Percentiles rank a stretch among this genome's conserved stretches.
phyloP scores from a whole-genome alignment of 2,329 filamentous ascomycete species.

The Exserohilum rostratum region DNA sequence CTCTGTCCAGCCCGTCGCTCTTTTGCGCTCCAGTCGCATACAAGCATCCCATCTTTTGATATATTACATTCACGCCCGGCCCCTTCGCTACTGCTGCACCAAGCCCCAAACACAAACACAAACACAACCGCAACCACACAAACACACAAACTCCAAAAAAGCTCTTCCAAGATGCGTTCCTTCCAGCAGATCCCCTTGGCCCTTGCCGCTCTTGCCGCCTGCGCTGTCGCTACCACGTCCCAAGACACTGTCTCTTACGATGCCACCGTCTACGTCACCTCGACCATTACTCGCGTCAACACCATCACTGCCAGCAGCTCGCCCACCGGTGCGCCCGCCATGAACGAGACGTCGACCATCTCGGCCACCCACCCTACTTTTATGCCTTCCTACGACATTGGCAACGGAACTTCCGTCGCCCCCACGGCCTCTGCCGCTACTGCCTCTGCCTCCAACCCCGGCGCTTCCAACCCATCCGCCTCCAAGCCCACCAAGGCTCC shows the following conservation, averaged over 20 bases:
- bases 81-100: constrained; percentile 3
- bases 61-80: constrained; percentile 10
- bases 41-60: neutral
- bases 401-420: constrained; percentile 29
- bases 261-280: constrained; percentile 46
- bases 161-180: constrained; percentile 41
- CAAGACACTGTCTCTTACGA: constrained; percentile 28
- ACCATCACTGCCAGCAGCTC: constrained; percentile 45
- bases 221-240: constrained; percentile 32
- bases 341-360: constrained; percentile 45
- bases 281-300: constrained; percentile 48
- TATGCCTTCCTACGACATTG: constrained; percentile 22
- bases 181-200: constrained; percentile 43
- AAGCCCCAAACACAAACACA: too few relatives aligned
- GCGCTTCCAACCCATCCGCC: constrained; percentile 15
- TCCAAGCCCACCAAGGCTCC: constrained; percentile 24
- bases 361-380: constrained; percentile 23
- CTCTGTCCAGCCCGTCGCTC: constrained; percentile 18
- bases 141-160: constrained; percentile 14
- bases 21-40: constrained; percentile 20
- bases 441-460: constrained; percentile 19
- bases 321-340: constrained; percentile 26
- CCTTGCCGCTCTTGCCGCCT: constrained; percentile 43
- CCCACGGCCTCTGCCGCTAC: constrained; percentile 16
- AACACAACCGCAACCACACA: too few relatives aligned